Base-by-base conservation (phyloP, 2,329 filamentous ascomycete species). In the Decorospora gaudefroyi region DNA sequence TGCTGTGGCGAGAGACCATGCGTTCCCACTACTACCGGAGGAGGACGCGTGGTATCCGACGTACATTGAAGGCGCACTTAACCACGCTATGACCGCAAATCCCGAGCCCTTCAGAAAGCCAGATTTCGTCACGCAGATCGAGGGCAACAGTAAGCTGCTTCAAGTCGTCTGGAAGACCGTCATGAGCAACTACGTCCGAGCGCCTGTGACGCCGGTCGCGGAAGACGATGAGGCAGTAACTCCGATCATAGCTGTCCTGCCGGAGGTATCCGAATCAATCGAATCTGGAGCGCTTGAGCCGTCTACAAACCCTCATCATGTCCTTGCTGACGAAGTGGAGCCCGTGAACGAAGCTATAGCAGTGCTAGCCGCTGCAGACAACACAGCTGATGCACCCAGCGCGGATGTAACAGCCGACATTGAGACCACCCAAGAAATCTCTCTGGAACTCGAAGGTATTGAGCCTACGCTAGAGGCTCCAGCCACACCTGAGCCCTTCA, bases 131-230 rank as follows among this genome's bases (percentile, higher is more conserved):
- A 57, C 61, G 10, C 51, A 53, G 17, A 48, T 67, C 8, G 57
- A 60, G 15, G 62, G 60, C 0, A 59, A 65, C 12, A 56, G 54
- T 4, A 57, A 43, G 27, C 53, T 62, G n/a, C 44, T 62, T 0
- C 55, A 61, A 6, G 53, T 66, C 4, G 56, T 65, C 1, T 62
- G 64, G 61, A 57, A 52, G 21, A 61, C 62, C 2, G 57, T 67
- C 8, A 57, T 64, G 40, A 59, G 55, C 9, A 56, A 50, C 9
- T 59, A 50, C 22, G 34, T 55, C 6, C 18, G 17, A 6, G 38
- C 18, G 10, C 33, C 22, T 4, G 33, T 26, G 2, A 33, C 32
- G 7, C 26, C 34, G 0, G 26, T 32, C 1, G 5, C 15, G 3
- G 19, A 1, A 2, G 32, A 42, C 1, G 27, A 34, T 10, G 39